Conservation (phyloP, 2,329 filamentous ascomycete genomes). For the Pyrenophora seminiperda region DNA sequence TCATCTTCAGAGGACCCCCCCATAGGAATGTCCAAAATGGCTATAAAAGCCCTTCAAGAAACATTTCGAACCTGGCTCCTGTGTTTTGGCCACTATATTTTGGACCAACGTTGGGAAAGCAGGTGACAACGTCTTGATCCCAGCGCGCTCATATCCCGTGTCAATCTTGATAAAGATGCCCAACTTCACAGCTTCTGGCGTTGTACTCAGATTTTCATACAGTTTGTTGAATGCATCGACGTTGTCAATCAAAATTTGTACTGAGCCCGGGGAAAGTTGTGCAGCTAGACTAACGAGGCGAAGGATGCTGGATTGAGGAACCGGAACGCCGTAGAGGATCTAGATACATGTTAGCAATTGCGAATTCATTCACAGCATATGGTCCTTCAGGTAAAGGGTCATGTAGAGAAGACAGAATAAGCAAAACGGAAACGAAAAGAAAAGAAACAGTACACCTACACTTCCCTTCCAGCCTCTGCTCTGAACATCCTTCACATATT, state of each 20-base stretch:
- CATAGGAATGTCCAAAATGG: conserved; percentile 76
- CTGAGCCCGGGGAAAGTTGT: conserved; percentile 57
- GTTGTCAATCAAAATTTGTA: conserved; percentile 74
- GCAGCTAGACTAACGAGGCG: conserved; percentile 64
- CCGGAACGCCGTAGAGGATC: conserved; percentile 74
- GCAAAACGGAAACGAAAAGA: neutral
- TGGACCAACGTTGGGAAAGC: conserved; percentile 56
- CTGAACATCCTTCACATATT: conserved; percentile 64
- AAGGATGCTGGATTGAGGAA: conserved; percentile 64
- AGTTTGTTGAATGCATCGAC: conserved; percentile 53
- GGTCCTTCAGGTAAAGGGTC: neutral
- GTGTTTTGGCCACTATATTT: conserved; percentile 47
- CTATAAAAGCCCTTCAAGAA: conserved; percentile 70
- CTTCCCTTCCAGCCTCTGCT: conserved; percentile 61
- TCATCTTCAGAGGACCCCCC: conserved; percentile 58
- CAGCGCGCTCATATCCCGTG: conserved; percentile 73
- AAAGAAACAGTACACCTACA: conserved; percentile 48
- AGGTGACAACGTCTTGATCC: conserved; percentile 60
- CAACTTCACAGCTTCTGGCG: conserved; percentile 45
- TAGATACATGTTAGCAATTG: conserved; percentile 28
- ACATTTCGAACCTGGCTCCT: conserved; percentile 16
- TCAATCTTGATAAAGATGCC: conserved; percentile 75
- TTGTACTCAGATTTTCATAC: conserved; percentile 40
- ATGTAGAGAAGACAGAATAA: neutral
- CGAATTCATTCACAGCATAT: neutral